A percentile compares a stretch with the other conserved stretches of the same genome.
These are phyloP conservation scores for Coemansia furcata DNA, from an alignment of 192 early-diverging fungal species.

Conservation along the genomic window DNA sequence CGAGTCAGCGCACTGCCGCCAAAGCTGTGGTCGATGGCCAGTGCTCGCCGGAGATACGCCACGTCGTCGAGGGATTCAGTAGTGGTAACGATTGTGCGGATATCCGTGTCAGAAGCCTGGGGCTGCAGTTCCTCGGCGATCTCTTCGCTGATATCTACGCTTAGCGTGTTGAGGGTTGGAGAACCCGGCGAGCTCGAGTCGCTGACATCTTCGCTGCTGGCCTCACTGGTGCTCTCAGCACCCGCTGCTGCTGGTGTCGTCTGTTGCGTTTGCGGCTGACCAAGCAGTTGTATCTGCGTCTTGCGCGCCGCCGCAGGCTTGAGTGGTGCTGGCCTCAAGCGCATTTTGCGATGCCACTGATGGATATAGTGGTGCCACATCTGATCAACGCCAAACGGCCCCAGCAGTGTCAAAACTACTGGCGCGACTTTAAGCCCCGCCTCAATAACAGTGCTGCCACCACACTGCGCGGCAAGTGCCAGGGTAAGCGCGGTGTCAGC, in stretches of 20 bases:
- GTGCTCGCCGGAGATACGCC: slow-evolving; percentile 8
- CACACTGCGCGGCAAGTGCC: slow-evolving; percentile 35
- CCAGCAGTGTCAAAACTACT: slow-evolving; percentile 58
- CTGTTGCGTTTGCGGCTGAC: not conserved
- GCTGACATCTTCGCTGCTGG: not conserved
- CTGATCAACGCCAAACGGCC: slow-evolving; percentile 77
- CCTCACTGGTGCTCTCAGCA: not conserved
- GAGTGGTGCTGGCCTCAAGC: slow-evolving; percentile 14
- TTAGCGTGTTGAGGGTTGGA: not conserved
- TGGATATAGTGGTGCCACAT: slow-evolving; percentile 59
- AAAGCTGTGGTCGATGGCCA: slow-evolving; percentile 15
- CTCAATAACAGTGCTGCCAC: slow-evolving; percentile 35
- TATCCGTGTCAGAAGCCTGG: not conserved
- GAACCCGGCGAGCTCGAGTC: not conserved
- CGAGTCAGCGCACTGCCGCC: slow-evolving; percentile 4
- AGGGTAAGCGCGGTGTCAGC: slow-evolving; percentile 45
- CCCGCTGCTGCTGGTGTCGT: not conserved
- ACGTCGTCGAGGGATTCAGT: slow-evolving; percentile 8
- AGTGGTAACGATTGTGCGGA: not conserved
- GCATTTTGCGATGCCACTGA: slow-evolving; percentile 35
- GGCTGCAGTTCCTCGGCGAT: slow-evolving; percentile 5
- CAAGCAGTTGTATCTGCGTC: not conserved
- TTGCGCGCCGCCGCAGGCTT: not conserved
- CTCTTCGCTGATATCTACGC: not conserved
- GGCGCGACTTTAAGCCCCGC: slow-evolving; percentile 39